These are phyloP conservation scores for Rhizophagus sp. DNA, from an alignment of 192 early-diverging fungal genomes.

Conservation along the genomic window DNA sequence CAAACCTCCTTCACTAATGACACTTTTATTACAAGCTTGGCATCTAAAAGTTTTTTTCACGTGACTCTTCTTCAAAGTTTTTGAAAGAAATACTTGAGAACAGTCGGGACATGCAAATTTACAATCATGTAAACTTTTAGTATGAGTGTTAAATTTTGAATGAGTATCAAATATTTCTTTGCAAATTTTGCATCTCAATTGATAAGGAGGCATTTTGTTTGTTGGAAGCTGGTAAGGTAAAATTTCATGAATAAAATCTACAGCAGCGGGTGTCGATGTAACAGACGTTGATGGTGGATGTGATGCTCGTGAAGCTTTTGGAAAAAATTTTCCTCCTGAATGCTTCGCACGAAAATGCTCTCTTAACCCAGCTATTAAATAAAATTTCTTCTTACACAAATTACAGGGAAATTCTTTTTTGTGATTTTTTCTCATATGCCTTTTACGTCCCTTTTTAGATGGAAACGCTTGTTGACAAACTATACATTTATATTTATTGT, in stretches of 20 bases:
- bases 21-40: too few species aligned
- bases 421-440: background rate
- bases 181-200: background rate
- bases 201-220: background rate
- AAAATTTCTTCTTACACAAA: background rate
- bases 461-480: background rate
- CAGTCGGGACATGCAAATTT: background rate
- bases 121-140: background rate
- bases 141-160: background rate
- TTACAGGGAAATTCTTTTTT: background rate
- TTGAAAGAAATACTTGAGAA: background rate
- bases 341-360: background rate
- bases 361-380: background rate
- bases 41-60: too few species aligned
- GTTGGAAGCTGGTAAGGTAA: background rate
- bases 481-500: background rate
- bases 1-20: too few species aligned
- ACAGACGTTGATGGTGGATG: too few species aligned
- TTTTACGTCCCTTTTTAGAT: background rate
- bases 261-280: too few species aligned
- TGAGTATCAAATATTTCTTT: background rate
- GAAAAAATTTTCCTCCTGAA: background rate
- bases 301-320: too few species aligned
- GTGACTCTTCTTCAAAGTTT: too few species aligned
- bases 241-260: background rate